Percentiles rank a stretch among this genome's conserved stretches.
These are phyloP conservation scores for Trichoderma pleuroti DNA, from an alignment of 2,329 filamentous ascomycete species.

Conservation along the genomic window DNA sequence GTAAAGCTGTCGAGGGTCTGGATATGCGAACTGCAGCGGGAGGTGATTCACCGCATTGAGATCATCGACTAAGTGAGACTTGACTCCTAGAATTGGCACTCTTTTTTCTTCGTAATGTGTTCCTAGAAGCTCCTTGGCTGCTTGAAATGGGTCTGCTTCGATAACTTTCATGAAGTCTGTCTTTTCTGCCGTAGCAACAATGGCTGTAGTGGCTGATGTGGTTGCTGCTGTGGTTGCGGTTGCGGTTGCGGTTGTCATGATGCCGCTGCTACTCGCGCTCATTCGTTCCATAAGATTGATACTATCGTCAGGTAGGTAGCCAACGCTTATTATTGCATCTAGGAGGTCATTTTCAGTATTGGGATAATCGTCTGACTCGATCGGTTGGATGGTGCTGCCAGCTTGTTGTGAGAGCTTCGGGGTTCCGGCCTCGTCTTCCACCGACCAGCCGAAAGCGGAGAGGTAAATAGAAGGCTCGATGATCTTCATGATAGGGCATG, in stretches of 20 bases:
- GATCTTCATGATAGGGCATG: background rate
- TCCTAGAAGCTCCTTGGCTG: conserved; percentile 25
- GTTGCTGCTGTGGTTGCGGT: no score
- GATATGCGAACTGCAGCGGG: conserved; percentile 19
- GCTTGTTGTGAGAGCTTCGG: background rate
- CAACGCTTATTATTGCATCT: background rate
- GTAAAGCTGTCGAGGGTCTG: conserved; percentile 20
- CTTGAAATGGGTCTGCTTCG: conserved; percentile 21
- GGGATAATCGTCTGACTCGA: no score
- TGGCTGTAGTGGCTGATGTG: no score
- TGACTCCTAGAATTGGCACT: conserved; percentile 18
- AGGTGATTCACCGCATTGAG: conserved; percentile 22
- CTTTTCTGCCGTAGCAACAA: conserved; percentile 25
- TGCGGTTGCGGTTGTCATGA: no score
- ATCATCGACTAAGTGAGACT: conserved; percentile 20
- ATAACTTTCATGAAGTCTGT: conserved; percentile 24
- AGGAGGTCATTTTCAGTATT: background rate
- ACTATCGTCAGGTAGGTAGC: no score
- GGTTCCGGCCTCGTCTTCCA: background rate
- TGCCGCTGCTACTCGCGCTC: no score
- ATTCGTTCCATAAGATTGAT: no score
- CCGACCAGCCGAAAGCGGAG: background rate
- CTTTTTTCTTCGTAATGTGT: conserved; percentile 16
- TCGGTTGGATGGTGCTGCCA: no score
- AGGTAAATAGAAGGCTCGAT: background rate